Evolutionary conservation across 2,329 filamentous ascomycete genomes (phyloP).

Genomic region (Talaromyces sp.): DNA sequence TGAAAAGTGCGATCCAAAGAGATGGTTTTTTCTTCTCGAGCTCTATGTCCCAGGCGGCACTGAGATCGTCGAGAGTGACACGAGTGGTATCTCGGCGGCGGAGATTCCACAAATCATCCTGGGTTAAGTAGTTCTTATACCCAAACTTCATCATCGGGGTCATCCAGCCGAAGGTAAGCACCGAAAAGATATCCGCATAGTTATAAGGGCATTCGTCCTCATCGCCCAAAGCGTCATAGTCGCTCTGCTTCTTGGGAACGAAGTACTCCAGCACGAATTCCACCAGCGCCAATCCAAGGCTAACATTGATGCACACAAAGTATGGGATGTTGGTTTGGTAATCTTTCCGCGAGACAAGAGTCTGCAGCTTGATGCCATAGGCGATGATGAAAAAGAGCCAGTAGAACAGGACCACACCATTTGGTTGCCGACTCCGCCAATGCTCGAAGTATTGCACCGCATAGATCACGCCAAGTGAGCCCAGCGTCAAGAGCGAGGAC

Average conservation of each 20-base stretch:
- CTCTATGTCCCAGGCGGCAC: slow-evolving; percentile 75
- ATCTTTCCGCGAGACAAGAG: slow-evolving; percentile 75
- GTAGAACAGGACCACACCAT: slow-evolving; percentile 87
- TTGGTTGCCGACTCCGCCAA: slow-evolving; percentile 77
- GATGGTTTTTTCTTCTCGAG: slow-evolving; percentile 74
- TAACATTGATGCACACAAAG: slow-evolving; percentile 75
- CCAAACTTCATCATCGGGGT: slow-evolving; percentile 95
- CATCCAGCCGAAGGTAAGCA: slow-evolving; percentile 97
- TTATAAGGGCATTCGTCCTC: slow-evolving; percentile 73
- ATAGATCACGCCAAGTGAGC: slow-evolving; percentile 75
- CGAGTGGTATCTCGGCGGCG: slow-evolving; percentile 78
- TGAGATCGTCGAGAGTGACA: slow-evolving; percentile 69
- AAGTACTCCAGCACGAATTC: slow-evolving; percentile 85
- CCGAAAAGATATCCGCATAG: slow-evolving; percentile 91
- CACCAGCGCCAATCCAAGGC: slow-evolving; percentile 67
- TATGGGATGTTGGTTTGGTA: slow-evolving; percentile 69
- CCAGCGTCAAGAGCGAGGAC: slow-evolving; percentile 71
- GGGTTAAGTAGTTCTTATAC: slow-evolving; percentile 87
- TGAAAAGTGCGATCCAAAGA: slow-evolving; percentile 83
- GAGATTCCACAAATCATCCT: slow-evolving; percentile 94
- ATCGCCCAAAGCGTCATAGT: slow-evolving; percentile 68
- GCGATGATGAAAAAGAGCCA: slow-evolving; percentile 85
- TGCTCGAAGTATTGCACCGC: slow-evolving; percentile 85
- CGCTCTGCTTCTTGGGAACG: slow-evolving; percentile 75
- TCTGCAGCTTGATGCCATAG: slow-evolving; percentile 80